A percentile compares a stretch with the other conserved stretches of the same genome.
phyloP scores from a whole-genome alignment of 2,329 filamentous ascomycete genomes.

The Paecilomyces dactylethromorphus region DNA sequence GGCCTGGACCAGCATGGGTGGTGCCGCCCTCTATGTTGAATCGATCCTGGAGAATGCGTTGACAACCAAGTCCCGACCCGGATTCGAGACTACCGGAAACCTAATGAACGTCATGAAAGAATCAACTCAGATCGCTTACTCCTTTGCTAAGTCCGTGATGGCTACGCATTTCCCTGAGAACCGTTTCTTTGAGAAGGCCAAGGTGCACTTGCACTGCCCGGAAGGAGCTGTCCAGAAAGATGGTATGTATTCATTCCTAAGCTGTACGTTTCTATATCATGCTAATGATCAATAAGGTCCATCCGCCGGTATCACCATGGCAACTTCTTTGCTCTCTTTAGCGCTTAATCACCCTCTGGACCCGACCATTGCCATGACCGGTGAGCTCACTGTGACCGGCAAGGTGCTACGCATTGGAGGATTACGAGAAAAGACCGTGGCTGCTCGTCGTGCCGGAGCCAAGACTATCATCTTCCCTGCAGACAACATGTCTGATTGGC shows the following conservation, averaged over 20 bases:
- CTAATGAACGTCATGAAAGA: conserved; percentile 98
- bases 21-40: conserved; percentile 93
- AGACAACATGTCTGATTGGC: conserved; percentile 95
- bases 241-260: conserved; percentile 38
- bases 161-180: conserved; percentile 81
- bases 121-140: conserved; percentile 90
- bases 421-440: conserved; percentile 92
- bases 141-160: conserved; percentile 85
- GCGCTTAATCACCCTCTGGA: conserved; percentile 72
- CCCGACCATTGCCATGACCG: conserved; percentile 93
- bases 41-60: conserved; percentile 86
- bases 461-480: conserved; percentile 90
- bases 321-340: conserved; percentile 81
- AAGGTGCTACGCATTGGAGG: conserved; percentile 95
- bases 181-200: conserved; percentile 91
- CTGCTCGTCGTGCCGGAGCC: conserved; percentile 83
- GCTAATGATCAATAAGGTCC: conserved; percentile 46
- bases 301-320: conserved; percentile 95
- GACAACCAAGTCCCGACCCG: conserved; percentile 64
- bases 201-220: conserved; percentile 91
- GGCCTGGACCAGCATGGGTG: conserved; percentile 96
- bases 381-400: conserved; percentile 91
- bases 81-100: conserved; percentile 88
- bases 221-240: conserved; percentile 96
- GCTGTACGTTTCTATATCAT: background rate